Base-by-base conservation (phyloP, 2,329 filamentous ascomycete species). In the Trichoderma harzianum region DNA sequence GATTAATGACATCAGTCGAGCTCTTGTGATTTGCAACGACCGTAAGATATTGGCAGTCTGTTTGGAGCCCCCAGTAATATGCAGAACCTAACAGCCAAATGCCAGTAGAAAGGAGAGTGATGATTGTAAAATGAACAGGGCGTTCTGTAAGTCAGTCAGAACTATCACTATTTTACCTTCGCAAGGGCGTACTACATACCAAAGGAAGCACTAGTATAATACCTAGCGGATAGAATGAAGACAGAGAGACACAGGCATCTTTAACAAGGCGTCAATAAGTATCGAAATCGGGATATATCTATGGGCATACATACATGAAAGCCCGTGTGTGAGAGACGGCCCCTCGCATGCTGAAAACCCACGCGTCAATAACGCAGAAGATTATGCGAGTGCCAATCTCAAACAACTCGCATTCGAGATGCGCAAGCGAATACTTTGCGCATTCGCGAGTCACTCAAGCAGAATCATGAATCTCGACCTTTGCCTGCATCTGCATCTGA, bases 121-220 rank as follows among this genome's bases (percentile, higher is more conserved):
- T 30, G 67, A 81, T 74, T 26, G 80, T 80, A 69, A 81, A 79
- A 57, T 82, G 80, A 18, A 82, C 74, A 3, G 80, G 80, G 10
- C 79, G 77, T 66, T 82, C 80, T 80, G 11, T 7, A 18, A 34
- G 21, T 24, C 4, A 14, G 30, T 69, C 12, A 62, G 30, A 28
- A 47, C 2, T 11, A 30, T 30, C 3, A 30, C 18, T 7, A 3
- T 55, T 2, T 11, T 24, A 21, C 11, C 18, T 10, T 6, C 7
- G 55, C 16, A 26, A 47, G 34, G 11, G 28, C 2, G 47, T 6
- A 7, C 64, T 26, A 21, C 60, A 73, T 80, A 82, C 80, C 80
- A 72, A 82, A 82, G 21, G 80, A 79, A 53, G 80, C 79, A 72
- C 80, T 82, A 68, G 72, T 77, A 70, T 79, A 78, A 72, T 79